phyloP scores from a whole-genome alignment of 1,139 yeast species.

The Blastobotrys elegans region DNA sequence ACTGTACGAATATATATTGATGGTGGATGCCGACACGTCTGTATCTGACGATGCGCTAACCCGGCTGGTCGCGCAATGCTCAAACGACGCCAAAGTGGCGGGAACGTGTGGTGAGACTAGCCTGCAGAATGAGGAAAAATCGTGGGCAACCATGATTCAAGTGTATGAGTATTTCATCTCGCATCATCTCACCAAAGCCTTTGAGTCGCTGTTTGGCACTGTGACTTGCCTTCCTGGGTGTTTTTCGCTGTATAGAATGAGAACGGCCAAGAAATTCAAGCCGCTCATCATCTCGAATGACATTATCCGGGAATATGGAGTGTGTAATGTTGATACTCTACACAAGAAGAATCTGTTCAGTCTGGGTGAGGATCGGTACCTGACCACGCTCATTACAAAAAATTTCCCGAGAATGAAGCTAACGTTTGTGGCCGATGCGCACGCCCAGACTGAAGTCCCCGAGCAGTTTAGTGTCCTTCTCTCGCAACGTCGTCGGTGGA shows the following conservation, averaged over 20 bases:
- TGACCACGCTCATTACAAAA: conserved; percentile 39
- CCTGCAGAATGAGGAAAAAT: conserved; percentile 37
- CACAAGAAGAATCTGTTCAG: conserved; percentile 41
- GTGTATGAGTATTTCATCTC: conserved; percentile 42
- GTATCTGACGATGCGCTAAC: conserved; percentile 37
- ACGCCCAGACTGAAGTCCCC: conserved; percentile 39
- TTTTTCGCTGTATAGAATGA: conserved; percentile 38
- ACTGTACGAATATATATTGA: conserved; percentile 37
- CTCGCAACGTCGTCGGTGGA: conserved; percentile 44
- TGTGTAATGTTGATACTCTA: conserved; percentile 37
- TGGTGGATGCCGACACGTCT: conserved; percentile 41
- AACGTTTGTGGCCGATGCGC: conserved; percentile 38
- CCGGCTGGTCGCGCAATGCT: conserved; percentile 37
- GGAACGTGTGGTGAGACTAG: conserved; percentile 42
- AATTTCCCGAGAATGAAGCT: conserved; percentile 37
- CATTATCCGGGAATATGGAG: conserved; percentile 37
- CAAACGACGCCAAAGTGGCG: conserved; percentile 35
- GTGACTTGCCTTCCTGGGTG: conserved; percentile 44
- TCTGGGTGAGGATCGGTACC: conserved; percentile 41
- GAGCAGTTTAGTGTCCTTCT: conserved; percentile 38
- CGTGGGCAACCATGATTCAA: conserved; percentile 40
- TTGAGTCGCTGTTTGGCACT: conserved; percentile 39
- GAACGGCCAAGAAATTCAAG: conserved; percentile 35
- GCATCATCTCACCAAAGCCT: conserved; percentile 40
- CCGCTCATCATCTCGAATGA: conserved; percentile 38